Conservation (phyloP, 768 basidiomycete species). For the Imleria badia region DNA sequence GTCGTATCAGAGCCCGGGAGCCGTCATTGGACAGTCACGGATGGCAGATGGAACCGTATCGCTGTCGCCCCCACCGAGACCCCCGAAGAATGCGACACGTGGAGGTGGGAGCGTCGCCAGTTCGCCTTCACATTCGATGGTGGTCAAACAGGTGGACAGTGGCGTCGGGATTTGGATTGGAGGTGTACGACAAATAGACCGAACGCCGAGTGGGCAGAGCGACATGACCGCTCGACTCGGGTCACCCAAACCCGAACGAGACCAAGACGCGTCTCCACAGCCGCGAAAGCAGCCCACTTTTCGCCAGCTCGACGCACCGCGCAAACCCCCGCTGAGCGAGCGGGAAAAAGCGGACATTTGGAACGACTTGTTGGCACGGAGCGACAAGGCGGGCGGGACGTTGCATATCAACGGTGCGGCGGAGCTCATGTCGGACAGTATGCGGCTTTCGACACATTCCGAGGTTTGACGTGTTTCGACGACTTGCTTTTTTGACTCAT, state of each 20-base stretch:
- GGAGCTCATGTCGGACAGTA: constrained; percentile 44
- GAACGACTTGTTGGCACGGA: constrained; percentile 66
- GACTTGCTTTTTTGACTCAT: background rate
- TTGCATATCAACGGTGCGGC: constrained; percentile 46
- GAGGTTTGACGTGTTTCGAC: constrained; percentile 9
- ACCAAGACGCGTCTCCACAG: constrained; percentile 12
- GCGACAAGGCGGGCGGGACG: constrained; percentile 72
- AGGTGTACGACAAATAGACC: constrained; percentile 19
- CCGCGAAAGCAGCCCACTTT: constrained; percentile 42
- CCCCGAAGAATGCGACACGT: constrained; percentile 16
- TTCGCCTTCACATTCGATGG: constrained; percentile 7
- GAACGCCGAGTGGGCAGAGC: constrained; percentile 28
- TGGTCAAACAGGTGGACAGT: background rate
- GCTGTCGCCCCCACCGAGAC: constrained; percentile 30
- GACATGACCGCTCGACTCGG: constrained; percentile 29
- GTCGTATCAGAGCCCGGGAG: constrained; percentile 30
- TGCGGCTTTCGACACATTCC: constrained; percentile 38
- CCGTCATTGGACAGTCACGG: background rate
- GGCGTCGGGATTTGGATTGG: background rate
- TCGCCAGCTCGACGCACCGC: constrained; percentile 43
- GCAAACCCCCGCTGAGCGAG: constrained; percentile 50
- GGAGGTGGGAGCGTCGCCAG: constrained; percentile 6
- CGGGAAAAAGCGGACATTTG: constrained; percentile 71
- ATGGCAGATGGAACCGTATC: constrained; percentile 22
- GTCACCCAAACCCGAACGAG: constrained; percentile 5